Percentiles rank a stretch among this genome's conserved stretches.
phyloP scores from a whole-genome alignment of 257 asterid species.

The Solanum sitiens region DNA sequence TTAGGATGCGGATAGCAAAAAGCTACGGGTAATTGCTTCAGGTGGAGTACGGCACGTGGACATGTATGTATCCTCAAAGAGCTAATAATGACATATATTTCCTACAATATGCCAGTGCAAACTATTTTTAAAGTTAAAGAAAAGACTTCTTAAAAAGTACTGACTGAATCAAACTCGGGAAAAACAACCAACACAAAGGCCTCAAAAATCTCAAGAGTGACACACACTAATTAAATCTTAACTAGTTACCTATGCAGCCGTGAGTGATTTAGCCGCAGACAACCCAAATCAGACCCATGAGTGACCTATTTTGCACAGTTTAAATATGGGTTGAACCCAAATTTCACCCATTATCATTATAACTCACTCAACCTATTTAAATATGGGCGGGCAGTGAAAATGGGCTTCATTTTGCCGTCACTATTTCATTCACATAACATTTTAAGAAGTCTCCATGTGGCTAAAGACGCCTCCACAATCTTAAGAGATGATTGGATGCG shows the following conservation, averaged over 20 bases:
- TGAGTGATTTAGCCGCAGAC: background rate
- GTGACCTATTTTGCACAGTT: background rate
- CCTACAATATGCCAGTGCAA: background rate
- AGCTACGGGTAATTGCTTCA: background rate
- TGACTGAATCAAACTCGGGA: background rate
- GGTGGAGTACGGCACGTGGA: background rate
- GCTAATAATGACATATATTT: background rate
- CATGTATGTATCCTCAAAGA: background rate
- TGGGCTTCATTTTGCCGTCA: background rate
- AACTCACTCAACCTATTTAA: background rate
- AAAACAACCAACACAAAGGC: background rate
- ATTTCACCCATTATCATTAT: background rate
- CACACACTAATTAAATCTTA: background rate
- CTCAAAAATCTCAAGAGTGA: background rate
- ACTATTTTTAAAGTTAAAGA: background rate
- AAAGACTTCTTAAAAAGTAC: background rate
- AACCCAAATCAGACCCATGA: background rate
- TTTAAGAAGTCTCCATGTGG: background rate
- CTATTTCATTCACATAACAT: background rate
- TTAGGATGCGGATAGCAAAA: background rate
- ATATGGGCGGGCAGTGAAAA: background rate
- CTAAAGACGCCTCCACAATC: background rate
- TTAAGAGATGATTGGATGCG: background rate
- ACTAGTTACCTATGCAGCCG: background rate
- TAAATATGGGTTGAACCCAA: background rate